phyloP scores from a whole-genome alignment of 176 grass and related monocot species.

The Lolium perenne region DNA sequence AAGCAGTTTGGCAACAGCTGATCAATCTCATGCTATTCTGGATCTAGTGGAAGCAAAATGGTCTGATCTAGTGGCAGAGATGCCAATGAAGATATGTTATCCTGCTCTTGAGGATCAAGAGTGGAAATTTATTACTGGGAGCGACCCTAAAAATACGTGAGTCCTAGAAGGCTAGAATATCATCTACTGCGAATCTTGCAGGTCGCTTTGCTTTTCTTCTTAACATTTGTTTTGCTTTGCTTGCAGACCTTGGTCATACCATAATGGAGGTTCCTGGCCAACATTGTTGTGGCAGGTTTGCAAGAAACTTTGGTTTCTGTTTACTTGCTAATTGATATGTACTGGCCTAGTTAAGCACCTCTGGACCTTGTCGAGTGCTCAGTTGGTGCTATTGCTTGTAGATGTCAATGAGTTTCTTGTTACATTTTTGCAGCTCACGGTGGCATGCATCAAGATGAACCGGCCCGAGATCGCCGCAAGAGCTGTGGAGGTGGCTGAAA shows the following conservation, averaged over 20 bases:
- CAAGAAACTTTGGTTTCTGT: neutral
- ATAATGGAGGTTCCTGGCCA: conserved; percentile 86
- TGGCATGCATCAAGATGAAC: conserved; percentile 84
- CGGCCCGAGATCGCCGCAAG: conserved; percentile 72
- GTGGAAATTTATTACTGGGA: conserved; percentile 85
- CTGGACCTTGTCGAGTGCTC: conserved; percentile 1
- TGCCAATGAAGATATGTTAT: conserved; percentile 94
- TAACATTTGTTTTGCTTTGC: conserved; percentile 32
- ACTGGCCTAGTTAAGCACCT: conserved; percentile 12
- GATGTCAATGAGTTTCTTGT: neutral
- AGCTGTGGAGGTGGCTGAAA: conserved; percentile 71
- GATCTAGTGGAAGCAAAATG: conserved; percentile 84
- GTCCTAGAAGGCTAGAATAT: conserved; percentile 26
- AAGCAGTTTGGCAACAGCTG: conserved; percentile 69
- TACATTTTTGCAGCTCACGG: conserved; percentile 66
- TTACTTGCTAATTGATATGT: conserved; percentile 13
- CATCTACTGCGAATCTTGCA: conserved; percentile 14
- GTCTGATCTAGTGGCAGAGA: conserved; percentile 81
- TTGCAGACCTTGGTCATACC: conserved; percentile 93
- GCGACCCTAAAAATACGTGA: conserved; percentile 93
- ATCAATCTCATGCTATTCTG: conserved; percentile 83
- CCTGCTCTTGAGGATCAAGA: conserved; percentile 88
- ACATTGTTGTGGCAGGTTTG: conserved; percentile 88
- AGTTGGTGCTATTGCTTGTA: conserved; percentile 4
- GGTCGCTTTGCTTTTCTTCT: neutral